Evolutionary conservation across 2,329 filamentous ascomycete species (phyloP), one percentile per base, ranked within the genome.

Genomic region (Arthrobotrys entomopaga): DNA sequence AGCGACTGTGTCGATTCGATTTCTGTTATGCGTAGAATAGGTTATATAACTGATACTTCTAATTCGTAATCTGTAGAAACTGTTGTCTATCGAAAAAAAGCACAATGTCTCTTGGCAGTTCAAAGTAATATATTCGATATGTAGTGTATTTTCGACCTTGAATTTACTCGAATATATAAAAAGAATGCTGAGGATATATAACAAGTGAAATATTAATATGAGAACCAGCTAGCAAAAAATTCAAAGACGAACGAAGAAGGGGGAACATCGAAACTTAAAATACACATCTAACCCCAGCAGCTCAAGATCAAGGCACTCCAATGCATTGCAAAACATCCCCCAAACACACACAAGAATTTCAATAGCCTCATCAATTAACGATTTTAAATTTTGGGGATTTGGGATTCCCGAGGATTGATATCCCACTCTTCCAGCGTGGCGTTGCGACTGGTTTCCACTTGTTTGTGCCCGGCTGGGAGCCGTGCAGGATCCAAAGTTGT

Each of bases 401-500:
- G 22, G 40, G 42, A 59, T 48, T 34, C n/a, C n/a, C n/a, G n/a
- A n/a, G n/a, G n/a, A n/a, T n/a, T 15, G 42, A 5, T 7, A n/a
- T 46, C 13, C 6, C 42, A 3, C 6, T 7, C 3, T 50, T 50
- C 29, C 3, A 40, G 54, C 42, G 20, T 59, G 56, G 56, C 56
- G 22, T 59, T 40, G 56, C 13, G 1, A 2, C 6, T 34, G 29
- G 29, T 34, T 34, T 26, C 19, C 40, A 22, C 2, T 22, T 1
- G 2, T 22, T 59, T 67, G 40, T 58, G 69, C 61, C 69, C 60
- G 46, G 20, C 50, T 50, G 48, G 58, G 42, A 66, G 69, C 69
- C 69, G 61, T 65, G 69, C 56, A 63, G 61, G 61, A 73, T 73
- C 61, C 61, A 20, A 10, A n/a, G 6, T 34, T 57, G 53, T 59